Conservation (phyloP, 2,329 filamentous ascomycete genomes). For the Penicillium sp. region DNA sequence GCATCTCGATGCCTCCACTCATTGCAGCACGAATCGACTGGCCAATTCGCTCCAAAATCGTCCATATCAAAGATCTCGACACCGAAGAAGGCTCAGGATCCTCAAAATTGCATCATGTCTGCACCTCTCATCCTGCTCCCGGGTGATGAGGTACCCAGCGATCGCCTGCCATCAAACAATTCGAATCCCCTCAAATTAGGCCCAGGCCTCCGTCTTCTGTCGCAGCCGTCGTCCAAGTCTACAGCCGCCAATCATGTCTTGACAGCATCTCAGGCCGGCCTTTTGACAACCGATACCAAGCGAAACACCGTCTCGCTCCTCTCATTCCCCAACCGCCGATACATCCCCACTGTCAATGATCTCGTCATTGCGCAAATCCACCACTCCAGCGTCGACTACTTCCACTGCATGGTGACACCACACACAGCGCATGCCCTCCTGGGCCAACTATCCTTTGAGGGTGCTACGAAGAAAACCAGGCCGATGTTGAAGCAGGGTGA, state of each 20-base stretch:
- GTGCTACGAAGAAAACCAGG: constrained; percentile 86
- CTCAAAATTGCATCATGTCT: constrained; percentile 49
- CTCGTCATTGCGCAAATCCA: constrained; percentile 85
- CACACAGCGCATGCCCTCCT: constrained; percentile 67
- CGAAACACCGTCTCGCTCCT: constrained; percentile 41
- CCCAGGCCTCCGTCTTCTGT: constrained; percentile 78
- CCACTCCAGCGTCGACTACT: constrained; percentile 73
- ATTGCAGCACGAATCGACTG: not conserved
- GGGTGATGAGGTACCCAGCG: constrained; percentile 70
- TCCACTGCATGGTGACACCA: constrained; percentile 73
- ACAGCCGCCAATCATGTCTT: constrained; percentile 54
- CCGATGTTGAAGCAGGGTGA: constrained; percentile 74
- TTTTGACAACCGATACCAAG: constrained; percentile 40
- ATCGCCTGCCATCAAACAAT: constrained; percentile 67
- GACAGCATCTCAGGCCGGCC: constrained; percentile 39
- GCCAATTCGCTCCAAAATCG: not conserved
- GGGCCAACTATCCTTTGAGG: constrained; percentile 89
- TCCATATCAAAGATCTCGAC: not conserved
- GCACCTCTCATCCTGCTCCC: constrained; percentile 73
- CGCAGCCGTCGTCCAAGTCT: constrained; percentile 66
- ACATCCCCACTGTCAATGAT: constrained; percentile 77
- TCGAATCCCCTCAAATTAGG: constrained; percentile 74
- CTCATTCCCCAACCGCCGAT: constrained; percentile 57
- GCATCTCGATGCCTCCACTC: not conserved
- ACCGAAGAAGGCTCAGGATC: not conserved